Conservation (phyloP, 257 asterid species). For the Henckelia pumila region DNA sequence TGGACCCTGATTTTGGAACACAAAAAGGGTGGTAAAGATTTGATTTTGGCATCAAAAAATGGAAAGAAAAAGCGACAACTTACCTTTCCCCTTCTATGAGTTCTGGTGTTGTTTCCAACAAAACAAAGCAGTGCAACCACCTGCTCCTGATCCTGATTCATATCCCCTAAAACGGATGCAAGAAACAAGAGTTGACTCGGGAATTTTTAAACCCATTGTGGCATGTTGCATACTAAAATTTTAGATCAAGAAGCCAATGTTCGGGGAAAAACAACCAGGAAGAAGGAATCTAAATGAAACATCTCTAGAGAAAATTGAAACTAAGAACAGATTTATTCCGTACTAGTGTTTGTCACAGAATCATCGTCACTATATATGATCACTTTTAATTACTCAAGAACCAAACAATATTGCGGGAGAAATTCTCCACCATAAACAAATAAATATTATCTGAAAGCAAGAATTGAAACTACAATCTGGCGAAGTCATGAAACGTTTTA, state of each 20-base stretch:
- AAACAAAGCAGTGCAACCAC: conserved; percentile 76
- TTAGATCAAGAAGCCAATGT: not conserved
- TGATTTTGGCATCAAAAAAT: not conserved
- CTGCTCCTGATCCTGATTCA: conserved; percentile 76
- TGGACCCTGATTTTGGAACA: conserved; percentile 33
- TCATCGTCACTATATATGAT: too few species aligned
- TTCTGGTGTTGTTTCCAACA: conserved; percentile 76
- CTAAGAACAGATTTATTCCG: not conserved
- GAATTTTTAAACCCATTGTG: too few species aligned
- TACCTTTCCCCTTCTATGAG: conserved; percentile 54
- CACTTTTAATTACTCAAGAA: not conserved
- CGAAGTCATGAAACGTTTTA: not conserved
- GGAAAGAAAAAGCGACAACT: not conserved
- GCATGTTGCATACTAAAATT: not conserved
- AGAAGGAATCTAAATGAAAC: not conserved
- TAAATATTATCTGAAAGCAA: not conserved
- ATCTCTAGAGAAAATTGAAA: not conserved
- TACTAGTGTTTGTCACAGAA: not conserved
- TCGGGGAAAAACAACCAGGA: not conserved
- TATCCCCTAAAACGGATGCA: conserved; percentile 59
- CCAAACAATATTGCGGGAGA: not conserved
- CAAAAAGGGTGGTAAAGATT: not conserved
- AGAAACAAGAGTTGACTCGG: conserved; percentile 1
- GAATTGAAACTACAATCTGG: not conserved
- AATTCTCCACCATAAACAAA: not conserved